Evolutionary conservation across 2,329 filamentous ascomycete species (phyloP).

Genomic region (Fusarium subglutinans): DNA sequence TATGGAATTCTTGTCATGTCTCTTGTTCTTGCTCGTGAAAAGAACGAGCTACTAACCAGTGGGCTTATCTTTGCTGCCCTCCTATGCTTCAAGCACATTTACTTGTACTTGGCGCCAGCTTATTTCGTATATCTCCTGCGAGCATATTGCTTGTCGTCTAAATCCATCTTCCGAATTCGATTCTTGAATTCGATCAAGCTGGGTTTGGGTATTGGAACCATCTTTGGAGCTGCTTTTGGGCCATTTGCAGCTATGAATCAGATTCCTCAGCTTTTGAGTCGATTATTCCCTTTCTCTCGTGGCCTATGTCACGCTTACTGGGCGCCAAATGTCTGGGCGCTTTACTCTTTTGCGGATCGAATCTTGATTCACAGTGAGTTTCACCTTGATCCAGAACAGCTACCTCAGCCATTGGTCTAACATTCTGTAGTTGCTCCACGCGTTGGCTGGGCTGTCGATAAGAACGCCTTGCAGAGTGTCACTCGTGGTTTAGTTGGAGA

Average conservation of each 20-base stretch:
- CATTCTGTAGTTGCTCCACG: conserved; percentile 75
- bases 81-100: conserved; percentile 97
- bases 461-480: conserved; percentile 83
- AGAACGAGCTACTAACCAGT: conserved; percentile 78
- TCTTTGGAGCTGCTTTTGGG: conserved; percentile 86
- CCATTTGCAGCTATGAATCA: conserved; percentile 87
- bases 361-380: conserved; percentile 79
- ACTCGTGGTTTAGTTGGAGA: conserved; percentile 94
- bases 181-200: conserved; percentile 86
- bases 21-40: conserved; percentile 80
- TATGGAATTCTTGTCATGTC: conserved; percentile 92
- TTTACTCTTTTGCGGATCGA: conserved; percentile 92
- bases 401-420: conserved; percentile 14
- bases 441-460: conserved; percentile 77
- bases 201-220: conserved; percentile 72
- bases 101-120: conserved; percentile 93
- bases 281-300: conserved; percentile 92
- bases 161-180: conserved; percentile 78
- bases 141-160: conserved; percentile 83
- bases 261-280: conserved; percentile 81
- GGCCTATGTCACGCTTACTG: conserved; percentile 98
- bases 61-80: conserved; percentile 85
- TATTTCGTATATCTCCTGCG: conserved; percentile 96
- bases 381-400: neutral
- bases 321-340: conserved; percentile 96